phyloP scores from a whole-genome alignment of 108 stramenopile genomes.

The Nannochloropsis oceanica region DNA sequence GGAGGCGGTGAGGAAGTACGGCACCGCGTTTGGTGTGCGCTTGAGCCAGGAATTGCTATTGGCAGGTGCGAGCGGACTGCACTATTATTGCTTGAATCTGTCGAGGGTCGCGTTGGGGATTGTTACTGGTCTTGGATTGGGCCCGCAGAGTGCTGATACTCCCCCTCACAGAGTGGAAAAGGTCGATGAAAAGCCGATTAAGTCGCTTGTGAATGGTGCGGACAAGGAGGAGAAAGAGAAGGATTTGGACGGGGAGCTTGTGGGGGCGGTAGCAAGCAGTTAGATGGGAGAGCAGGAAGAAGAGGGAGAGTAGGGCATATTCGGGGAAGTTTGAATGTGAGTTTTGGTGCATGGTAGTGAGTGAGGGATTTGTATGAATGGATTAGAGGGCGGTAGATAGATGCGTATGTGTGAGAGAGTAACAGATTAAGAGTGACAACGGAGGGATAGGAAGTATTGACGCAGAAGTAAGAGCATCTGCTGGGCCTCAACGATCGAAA shows the following conservation, averaged over 20 bases:
- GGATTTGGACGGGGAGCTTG: neutral
- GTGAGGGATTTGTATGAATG: no score
- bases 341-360: no score
- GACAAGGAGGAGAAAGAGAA: neutral
- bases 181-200: neutral
- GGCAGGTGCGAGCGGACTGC: neutral
- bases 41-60: neutral
- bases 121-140: neutral
- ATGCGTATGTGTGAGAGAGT: no score
- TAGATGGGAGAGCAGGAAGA: neutral
- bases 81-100: conserved; percentile 3
- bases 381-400: no score
- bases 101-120: neutral
- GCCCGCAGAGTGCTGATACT: neutral
- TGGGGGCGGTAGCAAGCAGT: neutral
- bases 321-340: no score
- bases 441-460: no score
- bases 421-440: no score
- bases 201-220: neutral
- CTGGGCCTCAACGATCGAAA: no score
- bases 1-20: neutral
- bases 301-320: neutral
- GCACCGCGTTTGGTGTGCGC: neutral
- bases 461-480: no score
- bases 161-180: neutral